Evolutionary conservation across 257 asterid genomes (phyloP).

Genomic region (Pogostemon cablin): DNA sequence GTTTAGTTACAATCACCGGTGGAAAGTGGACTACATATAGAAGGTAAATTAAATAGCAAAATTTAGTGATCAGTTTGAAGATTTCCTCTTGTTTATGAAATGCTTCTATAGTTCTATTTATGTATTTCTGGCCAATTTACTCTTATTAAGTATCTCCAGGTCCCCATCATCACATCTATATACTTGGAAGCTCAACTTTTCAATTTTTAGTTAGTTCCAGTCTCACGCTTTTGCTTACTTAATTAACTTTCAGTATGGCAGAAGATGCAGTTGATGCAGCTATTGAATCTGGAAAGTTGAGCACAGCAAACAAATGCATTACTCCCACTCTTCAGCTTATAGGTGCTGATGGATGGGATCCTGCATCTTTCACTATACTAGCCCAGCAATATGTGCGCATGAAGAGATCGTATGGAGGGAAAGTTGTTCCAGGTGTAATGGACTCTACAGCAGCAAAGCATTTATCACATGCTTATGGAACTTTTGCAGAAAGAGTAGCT

Average conservation of each 20-base stretch:
- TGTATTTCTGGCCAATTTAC: conserved; percentile 19
- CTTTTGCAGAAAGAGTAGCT: conserved; percentile 84
- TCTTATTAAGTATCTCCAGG: conserved; percentile 8
- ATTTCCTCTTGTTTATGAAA: conserved; percentile 22
- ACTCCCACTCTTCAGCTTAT: conserved; percentile 71
- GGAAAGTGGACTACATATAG: conserved; percentile 99
- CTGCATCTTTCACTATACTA: conserved; percentile 81
- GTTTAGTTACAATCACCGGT: conserved; percentile 94
- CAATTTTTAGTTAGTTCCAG: conserved; percentile 5
- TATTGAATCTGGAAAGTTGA: conserved; percentile 80
- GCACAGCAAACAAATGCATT: conserved; percentile 64
- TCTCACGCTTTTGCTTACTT: conserved; percentile 33
- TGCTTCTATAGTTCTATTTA: conserved; percentile 18
- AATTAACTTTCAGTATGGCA: conserved; percentile 79
- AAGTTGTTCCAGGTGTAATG: conserved; percentile 93
- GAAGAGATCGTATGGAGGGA: conserved; percentile 76
- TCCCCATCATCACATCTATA: conserved; percentile 17
- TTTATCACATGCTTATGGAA: conserved; percentile 92
- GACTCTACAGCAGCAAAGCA: conserved; percentile 94
- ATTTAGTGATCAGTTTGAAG: not conserved
- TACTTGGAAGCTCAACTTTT: conserved; percentile 22
- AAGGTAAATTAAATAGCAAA: conserved; percentile 55
- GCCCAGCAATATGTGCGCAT: conserved; percentile 89
- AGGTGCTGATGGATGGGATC: conserved; percentile 98
- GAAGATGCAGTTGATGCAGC: conserved; percentile 96